Evolutionary conservation across 192 early-diverging fungal species (phyloP).

Genomic region (Entophlyctis luteolus): DNA sequence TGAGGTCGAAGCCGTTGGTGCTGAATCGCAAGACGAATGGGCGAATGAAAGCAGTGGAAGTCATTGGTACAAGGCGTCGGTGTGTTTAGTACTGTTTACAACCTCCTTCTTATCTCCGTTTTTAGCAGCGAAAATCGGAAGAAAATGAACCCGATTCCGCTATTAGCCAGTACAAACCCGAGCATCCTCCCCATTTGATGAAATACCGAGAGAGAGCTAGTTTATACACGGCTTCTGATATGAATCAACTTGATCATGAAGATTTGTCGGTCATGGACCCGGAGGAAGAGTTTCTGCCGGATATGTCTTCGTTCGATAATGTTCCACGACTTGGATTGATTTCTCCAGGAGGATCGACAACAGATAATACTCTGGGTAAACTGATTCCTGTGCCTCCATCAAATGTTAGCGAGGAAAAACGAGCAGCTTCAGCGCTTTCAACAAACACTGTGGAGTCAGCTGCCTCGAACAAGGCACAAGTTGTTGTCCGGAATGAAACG

Average conservation of each 20-base stretch:
- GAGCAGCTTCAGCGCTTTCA: background rate
- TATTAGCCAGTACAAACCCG: background rate
- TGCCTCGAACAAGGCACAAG: background rate
- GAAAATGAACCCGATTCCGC: background rate
- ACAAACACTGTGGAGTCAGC: background rate
- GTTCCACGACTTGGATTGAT: background rate
- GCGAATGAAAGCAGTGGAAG: background rate
- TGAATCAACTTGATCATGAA: background rate
- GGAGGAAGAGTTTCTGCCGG: background rate
- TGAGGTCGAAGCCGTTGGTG: no score
- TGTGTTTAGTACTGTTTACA: no score
- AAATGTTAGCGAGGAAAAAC: background rate
- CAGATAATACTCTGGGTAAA: background rate
- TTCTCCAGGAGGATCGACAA: background rate
- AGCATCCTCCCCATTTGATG: slow-evolving; percentile 16
- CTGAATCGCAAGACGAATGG: background rate
- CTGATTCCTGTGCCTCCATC: background rate
- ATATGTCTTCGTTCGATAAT: background rate
- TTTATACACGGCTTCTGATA: slow-evolving; percentile 8
- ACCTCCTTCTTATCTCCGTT: no score
- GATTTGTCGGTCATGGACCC: background rate
- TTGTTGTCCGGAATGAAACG: background rate
- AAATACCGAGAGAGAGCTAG: slow-evolving; percentile 1
- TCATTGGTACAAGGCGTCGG: background rate
- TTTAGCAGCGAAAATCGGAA: no score